Evolutionary conservation across 2,329 filamentous ascomycete species (phyloP), one percentile per base, ranked within the genome.

Genomic region (Teratosphaeria pseudoeucalypti): DNA sequence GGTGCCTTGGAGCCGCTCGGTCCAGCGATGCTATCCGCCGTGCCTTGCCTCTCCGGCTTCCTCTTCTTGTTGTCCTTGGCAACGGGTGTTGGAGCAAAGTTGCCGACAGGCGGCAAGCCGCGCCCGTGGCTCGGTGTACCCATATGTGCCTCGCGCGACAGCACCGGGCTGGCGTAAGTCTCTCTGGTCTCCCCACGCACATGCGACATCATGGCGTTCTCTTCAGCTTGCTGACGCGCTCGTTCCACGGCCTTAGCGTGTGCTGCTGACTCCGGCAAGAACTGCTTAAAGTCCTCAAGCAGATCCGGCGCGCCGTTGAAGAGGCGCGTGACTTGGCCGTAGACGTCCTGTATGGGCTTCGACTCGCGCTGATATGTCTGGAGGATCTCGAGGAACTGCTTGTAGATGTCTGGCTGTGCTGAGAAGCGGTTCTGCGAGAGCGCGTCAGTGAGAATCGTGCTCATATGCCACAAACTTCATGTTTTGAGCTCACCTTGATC

Each of bases 301-400:
- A 99, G 83, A 75, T 99, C 94, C 4, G 92, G 92, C 0, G 95
- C 94, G 5, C 88, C 88, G 71, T 90, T 91, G 77, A 99, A 99
- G 0, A 99, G 79, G 34, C 88, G 88, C 0, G 95, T 99, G 27
- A 99, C 94, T 74, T 99, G 94, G 1, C 90, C 89, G 73, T 99
- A 99, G 2, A 99, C 94, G 74, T 99, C 94, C 73, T 96, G 92
- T 43, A 99, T 99, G 0, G 94, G 95, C 72, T 97, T 97, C 57
- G 94, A 95, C 73, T 99, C 94, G 60, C 94, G 85, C 74, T 99
- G 94, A 69, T 99, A 99, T 2, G 94, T 99, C 75, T 99, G 94
- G 54, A 99, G 79, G 55, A 99, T 99, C 73, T 99, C 94, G 34
- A 99, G 82, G 71, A 99, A 99, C 71, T 99, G 92, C 74, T 99